Evolutionary conservation across 257 asterid species (phyloP).

Genomic region (Lavandula angustifolia): DNA sequence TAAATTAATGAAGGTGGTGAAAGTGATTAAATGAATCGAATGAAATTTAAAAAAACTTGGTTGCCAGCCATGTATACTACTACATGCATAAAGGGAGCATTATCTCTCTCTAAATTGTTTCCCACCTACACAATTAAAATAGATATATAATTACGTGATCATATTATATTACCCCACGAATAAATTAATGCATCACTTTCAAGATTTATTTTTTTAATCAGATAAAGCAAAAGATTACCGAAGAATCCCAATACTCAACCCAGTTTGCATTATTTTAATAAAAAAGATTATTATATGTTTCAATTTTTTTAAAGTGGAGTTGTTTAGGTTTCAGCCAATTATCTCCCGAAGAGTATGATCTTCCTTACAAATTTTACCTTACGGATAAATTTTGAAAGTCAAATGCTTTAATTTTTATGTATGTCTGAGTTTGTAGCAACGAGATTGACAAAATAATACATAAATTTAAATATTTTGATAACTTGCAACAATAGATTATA

Average conservation of each 20-base stretch:
- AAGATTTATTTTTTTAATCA: conserved; percentile 35
- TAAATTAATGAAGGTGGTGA: conserved; percentile 25
- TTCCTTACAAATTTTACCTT: neutral
- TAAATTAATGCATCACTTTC: conserved; percentile 34
- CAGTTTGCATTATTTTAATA: conserved; percentile 15
- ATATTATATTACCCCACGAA: conserved; percentile 25
- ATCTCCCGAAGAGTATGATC: neutral
- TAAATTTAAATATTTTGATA: too few species aligned
- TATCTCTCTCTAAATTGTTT: conserved; percentile 47
- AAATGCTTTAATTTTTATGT: neutral
- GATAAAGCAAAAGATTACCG: conserved; percentile 37
- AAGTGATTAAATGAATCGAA: conserved; percentile 21
- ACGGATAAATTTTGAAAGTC: neutral
- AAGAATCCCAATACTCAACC: conserved; percentile 29
- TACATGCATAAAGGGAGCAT: conserved; percentile 49
- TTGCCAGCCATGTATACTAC: conserved; percentile 49
- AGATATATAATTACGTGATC: conserved; percentile 11
- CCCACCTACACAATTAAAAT: conserved; percentile 28
- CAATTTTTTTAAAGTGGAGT: neutral
- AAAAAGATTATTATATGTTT: neutral
- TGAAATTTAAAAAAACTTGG: conserved; percentile 36
- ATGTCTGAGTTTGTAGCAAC: too few species aligned
- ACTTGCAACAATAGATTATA: too few species aligned
- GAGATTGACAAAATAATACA: too few species aligned
- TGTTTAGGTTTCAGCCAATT: neutral